Conservation (phyloP, 805 yeast genomes). For the Starmerella roubikii region DNA sequence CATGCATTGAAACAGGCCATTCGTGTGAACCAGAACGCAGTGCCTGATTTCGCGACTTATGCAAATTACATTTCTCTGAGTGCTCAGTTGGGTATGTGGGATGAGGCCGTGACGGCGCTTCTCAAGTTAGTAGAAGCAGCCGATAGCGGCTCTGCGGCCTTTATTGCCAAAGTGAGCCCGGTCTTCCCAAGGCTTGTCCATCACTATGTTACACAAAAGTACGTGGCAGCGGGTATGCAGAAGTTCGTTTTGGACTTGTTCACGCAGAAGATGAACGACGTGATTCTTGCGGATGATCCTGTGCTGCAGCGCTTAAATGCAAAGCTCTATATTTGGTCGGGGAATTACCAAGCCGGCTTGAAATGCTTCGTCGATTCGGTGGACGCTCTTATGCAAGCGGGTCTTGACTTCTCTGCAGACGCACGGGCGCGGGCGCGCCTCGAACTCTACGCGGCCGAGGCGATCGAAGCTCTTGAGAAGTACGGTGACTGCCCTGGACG, state of each 20-base stretch:
- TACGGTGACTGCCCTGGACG: constrained; percentile 53
- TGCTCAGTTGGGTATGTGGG: constrained; percentile 73
- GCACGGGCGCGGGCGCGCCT: constrained; percentile 4
- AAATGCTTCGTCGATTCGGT: constrained; percentile 79
- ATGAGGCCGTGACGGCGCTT: constrained; percentile 69
- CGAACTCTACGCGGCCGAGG: constrained; percentile 10
- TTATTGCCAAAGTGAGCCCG: constrained; percentile 20
- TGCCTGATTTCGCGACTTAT: constrained; percentile 79
- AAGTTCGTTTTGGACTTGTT: constrained; percentile 24
- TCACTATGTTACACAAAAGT: constrained; percentile 1
- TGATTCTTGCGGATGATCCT: constrained; percentile 44
- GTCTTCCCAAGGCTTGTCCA: constrained; percentile 11
- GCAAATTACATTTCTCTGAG: constrained; percentile 78
- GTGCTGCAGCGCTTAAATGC: constrained; percentile 77
- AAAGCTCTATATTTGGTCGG: constrained; percentile 74
- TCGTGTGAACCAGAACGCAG: constrained; percentile 42
- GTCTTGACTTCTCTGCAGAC: neutral
- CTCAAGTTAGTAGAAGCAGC: constrained; percentile 43
- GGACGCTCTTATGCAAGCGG: constrained; percentile 14
- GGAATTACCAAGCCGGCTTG: constrained; percentile 74
- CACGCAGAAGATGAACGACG: constrained; percentile 52
- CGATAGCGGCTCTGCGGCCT: constrained; percentile 51
- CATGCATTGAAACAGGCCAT: constrained; percentile 74
- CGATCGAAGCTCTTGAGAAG: constrained; percentile 3
- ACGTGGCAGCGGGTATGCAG: constrained; percentile 4